Conservation (phyloP, 2,329 filamentous ascomycete species). For the Stagonosporopsis rhizophila region DNA sequence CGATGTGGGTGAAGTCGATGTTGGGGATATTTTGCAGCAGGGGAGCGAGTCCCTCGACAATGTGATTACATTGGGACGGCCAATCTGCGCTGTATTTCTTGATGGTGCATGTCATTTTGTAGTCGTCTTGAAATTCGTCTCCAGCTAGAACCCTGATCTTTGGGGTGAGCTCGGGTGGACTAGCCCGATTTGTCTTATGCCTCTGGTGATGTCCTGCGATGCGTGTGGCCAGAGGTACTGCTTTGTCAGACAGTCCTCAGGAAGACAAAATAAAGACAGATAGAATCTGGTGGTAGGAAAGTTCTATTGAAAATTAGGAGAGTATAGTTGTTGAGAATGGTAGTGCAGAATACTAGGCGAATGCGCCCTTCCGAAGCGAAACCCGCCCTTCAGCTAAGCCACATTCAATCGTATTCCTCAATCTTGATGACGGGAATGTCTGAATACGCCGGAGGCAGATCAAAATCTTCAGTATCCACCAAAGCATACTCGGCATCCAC, state of each 20-base stretch:
- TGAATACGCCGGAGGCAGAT: slow-evolving; percentile 28
- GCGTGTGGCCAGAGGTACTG: background rate
- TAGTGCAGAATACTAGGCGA: background rate
- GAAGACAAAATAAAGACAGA: background rate
- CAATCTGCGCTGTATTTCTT: slow-evolving; percentile 40
- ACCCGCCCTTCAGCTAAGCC: slow-evolving; percentile 2
- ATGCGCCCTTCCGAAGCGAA: background rate
- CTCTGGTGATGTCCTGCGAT: background rate
- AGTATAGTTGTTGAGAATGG: background rate
- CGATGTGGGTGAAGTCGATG: slow-evolving; percentile 47
- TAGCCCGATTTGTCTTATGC: slow-evolving; percentile 9
- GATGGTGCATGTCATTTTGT: slow-evolving; percentile 18
- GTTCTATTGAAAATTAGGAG: no score
- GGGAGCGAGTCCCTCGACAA: slow-evolving; percentile 26
- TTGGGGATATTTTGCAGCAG: slow-evolving; percentile 23
- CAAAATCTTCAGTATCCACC: slow-evolving; percentile 23
- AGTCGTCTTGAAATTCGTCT: background rate
- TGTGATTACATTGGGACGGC: slow-evolving; percentile 36
- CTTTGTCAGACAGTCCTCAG: background rate
- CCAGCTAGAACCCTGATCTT: background rate
- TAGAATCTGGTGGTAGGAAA: background rate
- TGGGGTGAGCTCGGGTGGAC: slow-evolving; percentile 9
- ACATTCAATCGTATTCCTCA: slow-evolving; percentile 27
- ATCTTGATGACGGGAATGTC: slow-evolving; percentile 32
- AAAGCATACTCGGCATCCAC: slow-evolving; percentile 27